Evolutionary conservation across 805 yeast species (phyloP), one percentile per base, ranked within the genome.

Genomic region (Candida nanaspora): DNA sequence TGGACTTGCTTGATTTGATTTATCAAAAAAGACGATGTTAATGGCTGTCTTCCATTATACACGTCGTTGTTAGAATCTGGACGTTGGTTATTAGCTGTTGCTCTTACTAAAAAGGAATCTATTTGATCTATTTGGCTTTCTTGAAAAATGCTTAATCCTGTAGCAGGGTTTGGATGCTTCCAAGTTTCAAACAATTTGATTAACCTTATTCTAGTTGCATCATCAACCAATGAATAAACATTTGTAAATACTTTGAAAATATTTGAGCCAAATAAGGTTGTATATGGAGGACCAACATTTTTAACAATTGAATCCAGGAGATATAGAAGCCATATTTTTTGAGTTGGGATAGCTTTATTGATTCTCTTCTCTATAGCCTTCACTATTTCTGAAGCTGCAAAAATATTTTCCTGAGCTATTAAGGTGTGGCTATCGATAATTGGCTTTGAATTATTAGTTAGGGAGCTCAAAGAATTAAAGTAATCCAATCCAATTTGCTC

Each of bases 281-380:
- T 85, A 59, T 91, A 93, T 2, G 98, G 97, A 45, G 80, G 74
- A 8, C 97, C 96, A 26, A 86, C 81, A 53, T 82, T 86, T 61
- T 93, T 93, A 63, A 91, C 84, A 37, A 93, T 84, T 15, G 97
- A 88, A 60, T 93, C 98, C 41, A 93, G 63, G 35, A 91, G 70
- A 56, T 91, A 93, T 45, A 93, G 70, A 4, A 93, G 79, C 51
- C 76, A 93, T 37, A 93, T 70, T 61, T 93, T 93, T 48, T 86
- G 89, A 11, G 76, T 72, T 1, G 97, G 97, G 3, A 85, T 74
- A 53, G 93, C 80, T 58, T 76, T 81, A 48, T 74, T 71, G 37
- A 91, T 80, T 59, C 96, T 75, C 39, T 70, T 70, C 49, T 82
- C 86, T 41, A 93, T 76, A 14, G 88, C 86, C 40, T 76, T 75